Evolutionary conservation across 306 rosid genomes (phyloP), one percentile per base, ranked within the genome.

Genomic region (Vicia sativa): DNA sequence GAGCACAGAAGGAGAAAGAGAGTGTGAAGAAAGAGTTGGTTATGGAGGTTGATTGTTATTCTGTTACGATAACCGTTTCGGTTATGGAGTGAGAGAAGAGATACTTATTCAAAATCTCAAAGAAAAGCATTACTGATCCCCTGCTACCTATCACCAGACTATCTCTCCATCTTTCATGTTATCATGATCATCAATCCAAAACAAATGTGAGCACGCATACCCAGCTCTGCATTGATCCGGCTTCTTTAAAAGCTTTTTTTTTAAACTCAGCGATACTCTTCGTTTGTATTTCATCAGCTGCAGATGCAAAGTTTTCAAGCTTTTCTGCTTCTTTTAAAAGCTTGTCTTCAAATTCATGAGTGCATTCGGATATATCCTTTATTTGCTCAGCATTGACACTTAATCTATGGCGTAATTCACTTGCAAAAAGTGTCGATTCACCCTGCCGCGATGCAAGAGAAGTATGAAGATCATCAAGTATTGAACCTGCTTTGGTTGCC

Each of bases 381-480:
- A 83, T 87, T 87, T 88, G 90, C n/a, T 84, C 83, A 49, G 84
- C 26, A 45, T 84, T 85, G 29, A 54, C 63, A 34, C 82, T 74
- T 68, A 90, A 88, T 80, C 87, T 85, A 83, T 91, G 83, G 37
- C 86, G 78, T 56, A 95, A 60, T 46, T 91, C 97, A 80, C 85
- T 68, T 1, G 96, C 89, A 80, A 87, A 87, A 58, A 55, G 31
- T 58, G 80, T 70, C 73, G 88, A 62, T 84, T 87, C 97, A 14
- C 82, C 85, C 45, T 84, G 92, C 74, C 91, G 91, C 44, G 84
- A 77, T 7, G 97, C 85, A 34, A 95, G 92, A 43, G 87, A 52
- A 59, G 75, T 72, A 48, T 85, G 88, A 78, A 95, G 86, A 53
- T 79, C 87, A 67, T 85, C 89, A 78, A 90, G 77, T 68, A 87